These are phyloP conservation scores for Termitomyces heimii DNA, from an alignment of 768 basidiomycete species.

Conservation along the genomic window DNA sequence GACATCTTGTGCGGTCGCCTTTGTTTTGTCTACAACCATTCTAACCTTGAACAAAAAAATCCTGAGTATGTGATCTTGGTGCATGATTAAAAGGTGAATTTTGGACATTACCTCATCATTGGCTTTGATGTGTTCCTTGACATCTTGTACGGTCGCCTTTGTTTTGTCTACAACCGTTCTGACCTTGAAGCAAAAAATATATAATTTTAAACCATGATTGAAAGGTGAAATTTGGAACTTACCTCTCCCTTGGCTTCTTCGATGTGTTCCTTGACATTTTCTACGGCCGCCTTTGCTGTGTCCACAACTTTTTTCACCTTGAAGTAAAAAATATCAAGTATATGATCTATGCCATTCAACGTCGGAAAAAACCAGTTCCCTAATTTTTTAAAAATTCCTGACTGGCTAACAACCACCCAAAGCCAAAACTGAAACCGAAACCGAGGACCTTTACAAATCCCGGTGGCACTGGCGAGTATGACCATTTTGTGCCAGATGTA, in stretches of 20 bases:
- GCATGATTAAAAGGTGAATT: background rate
- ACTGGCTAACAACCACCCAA: background rate
- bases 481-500: background rate
- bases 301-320: background rate
- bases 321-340: background rate
- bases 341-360: background rate
- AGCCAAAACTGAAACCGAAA: background rate
- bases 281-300: background rate
- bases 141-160: background rate
- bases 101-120: background rate
- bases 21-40: background rate
- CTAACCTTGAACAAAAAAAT: background rate
- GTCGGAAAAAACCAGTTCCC: background rate
- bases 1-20: background rate
- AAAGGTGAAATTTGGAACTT: background rate
- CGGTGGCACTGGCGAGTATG: no score
- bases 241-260: background rate
- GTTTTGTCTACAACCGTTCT: background rate
- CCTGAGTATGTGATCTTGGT: no score
- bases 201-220: no score
- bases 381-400: background rate
- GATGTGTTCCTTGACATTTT: background rate
- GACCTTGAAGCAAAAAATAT: no score
- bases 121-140: background rate
- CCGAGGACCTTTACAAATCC: background rate